Conservation (phyloP, 2,329 filamentous ascomycete species). For the Aspergillus clavatus region DNA sequence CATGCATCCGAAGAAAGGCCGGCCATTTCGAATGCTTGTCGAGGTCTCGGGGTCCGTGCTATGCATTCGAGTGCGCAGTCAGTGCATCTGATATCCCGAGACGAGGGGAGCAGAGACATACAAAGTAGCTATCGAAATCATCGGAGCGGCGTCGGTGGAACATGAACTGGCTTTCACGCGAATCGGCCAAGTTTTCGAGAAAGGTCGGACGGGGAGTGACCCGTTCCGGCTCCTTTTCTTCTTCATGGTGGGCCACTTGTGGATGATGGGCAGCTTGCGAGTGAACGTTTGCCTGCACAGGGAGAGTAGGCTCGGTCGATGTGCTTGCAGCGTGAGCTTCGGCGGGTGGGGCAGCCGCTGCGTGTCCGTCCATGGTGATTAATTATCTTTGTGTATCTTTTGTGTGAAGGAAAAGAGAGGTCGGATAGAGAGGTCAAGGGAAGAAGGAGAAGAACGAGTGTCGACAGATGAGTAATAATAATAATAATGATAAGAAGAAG, state of each 20-base stretch:
- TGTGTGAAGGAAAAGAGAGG: neutral
- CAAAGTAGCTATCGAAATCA: slow-evolving; percentile 60
- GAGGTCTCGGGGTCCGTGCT: slow-evolving; percentile 58
- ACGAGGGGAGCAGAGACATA: slow-evolving; percentile 24
- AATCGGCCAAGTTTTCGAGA: slow-evolving; percentile 28
- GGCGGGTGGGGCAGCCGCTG: slow-evolving; percentile 8
- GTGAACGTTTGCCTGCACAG: slow-evolving; percentile 15
- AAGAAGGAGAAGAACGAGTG: neutral
- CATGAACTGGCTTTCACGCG: slow-evolving; percentile 29
- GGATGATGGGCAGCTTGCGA: slow-evolving; percentile 8
- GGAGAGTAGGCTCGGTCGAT: slow-evolving; percentile 13
- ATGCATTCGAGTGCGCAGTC: neutral
- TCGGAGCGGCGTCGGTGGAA: slow-evolving; percentile 30
- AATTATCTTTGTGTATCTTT: too few relatives aligned
- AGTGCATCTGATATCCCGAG: neutral
- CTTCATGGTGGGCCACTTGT: slow-evolving; percentile 12
- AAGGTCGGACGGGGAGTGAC: slow-evolving; percentile 33
- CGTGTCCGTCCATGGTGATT: neutral
- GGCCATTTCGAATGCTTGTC: slow-evolving; percentile 72
- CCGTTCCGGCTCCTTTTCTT: slow-evolving; percentile 22
- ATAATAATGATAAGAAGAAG: too few relatives aligned
- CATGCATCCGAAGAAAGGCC: slow-evolving; percentile 69
- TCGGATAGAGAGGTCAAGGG: neutral
- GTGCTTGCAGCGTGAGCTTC: slow-evolving; percentile 9
- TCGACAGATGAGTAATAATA: too few relatives aligned